Conservation (phyloP, 257 asterid species). For the Solanum habrochaites region DNA sequence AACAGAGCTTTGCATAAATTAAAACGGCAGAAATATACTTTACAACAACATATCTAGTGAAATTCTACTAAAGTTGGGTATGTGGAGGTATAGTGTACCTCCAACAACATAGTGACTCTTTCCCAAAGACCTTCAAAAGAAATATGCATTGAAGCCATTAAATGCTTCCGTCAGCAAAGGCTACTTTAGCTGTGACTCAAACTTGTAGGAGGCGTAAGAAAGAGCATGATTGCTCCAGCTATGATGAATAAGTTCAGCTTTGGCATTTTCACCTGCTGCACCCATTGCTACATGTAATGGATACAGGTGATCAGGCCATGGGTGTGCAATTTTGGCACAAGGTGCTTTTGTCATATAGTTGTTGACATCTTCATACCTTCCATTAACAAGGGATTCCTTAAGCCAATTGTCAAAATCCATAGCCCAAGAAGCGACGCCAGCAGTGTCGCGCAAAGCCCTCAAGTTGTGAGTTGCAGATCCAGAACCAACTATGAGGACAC, state of each 20-base stretch:
- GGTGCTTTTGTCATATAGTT: constrained; percentile 52
- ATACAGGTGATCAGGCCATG: constrained; percentile 60
- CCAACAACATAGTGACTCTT: not conserved
- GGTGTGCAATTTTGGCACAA: constrained; percentile 56
- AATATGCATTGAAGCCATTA: not conserved
- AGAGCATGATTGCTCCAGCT: constrained; percentile 51
- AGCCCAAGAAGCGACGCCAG: constrained; percentile 51
- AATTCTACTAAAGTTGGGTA: not conserved
- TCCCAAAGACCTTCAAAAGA: not conserved
- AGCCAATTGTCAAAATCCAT: constrained; percentile 61
- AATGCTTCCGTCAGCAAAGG: not conserved
- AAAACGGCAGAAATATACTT: not conserved
- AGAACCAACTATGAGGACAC: constrained; percentile 66
- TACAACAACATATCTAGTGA: not conserved
- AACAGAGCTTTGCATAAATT: not conserved
- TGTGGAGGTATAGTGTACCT: not conserved
- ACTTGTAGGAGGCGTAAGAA: constrained; percentile 66
- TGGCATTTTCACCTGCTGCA: constrained; percentile 48
- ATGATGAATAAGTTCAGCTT: constrained; percentile 53
- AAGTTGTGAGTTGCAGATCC: constrained; percentile 74
- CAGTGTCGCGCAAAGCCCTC: constrained; percentile 19
- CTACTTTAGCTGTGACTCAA: not conserved
- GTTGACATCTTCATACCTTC: constrained; percentile 71
- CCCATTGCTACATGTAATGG: constrained; percentile 65
- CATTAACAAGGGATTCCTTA: constrained; percentile 42